These are phyloP conservation scores for Vigna trinervia DNA, from an alignment of 306 rosid genomes.

Conservation along the genomic window DNA sequence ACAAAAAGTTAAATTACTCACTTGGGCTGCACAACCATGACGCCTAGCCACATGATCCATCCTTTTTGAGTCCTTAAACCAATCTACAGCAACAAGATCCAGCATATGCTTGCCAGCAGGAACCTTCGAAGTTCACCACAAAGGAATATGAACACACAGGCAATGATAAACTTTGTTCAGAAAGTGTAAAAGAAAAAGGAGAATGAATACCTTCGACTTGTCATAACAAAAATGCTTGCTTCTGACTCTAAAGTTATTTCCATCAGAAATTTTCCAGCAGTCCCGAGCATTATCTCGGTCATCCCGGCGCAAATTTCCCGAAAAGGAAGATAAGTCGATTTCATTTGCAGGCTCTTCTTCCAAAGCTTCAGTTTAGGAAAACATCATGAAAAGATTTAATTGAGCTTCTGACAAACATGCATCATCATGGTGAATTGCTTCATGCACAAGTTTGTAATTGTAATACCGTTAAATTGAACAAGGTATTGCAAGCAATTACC, in stretches of 20 bases:
- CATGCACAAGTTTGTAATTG: slow-evolving; percentile 11
- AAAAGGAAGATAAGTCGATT: slow-evolving; percentile 88
- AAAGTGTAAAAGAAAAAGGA: slow-evolving; percentile 28
- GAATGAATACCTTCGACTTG: slow-evolving; percentile 79
- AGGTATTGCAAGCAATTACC: slow-evolving; percentile 55
- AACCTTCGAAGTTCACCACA: slow-evolving; percentile 59
- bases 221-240: slow-evolving; percentile 88
- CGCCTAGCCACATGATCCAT: slow-evolving; percentile 97
- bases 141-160: slow-evolving; percentile 49
- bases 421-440: slow-evolving; percentile 22
- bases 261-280: slow-evolving; percentile 97
- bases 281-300: slow-evolving; percentile 89
- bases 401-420: slow-evolving; percentile 19
- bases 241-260: slow-evolving; percentile 93
- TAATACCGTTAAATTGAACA: background rate
- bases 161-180: slow-evolving; percentile 18
- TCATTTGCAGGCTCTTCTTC: slow-evolving; percentile 81
- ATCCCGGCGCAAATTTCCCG: slow-evolving; percentile 81
- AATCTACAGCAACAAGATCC: slow-evolving; percentile 98
- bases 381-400: slow-evolving; percentile 46
- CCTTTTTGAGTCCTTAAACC: slow-evolving; percentile 97
- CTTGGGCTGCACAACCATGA: slow-evolving; percentile 97
- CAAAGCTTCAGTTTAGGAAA: slow-evolving; percentile 60
- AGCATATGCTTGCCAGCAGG: slow-evolving; percentile 95
- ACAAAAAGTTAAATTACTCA: slow-evolving; percentile 50